Conservation (phyloP, 2,329 filamentous ascomycete genomes). For the Metarhizium robertsii region DNA sequence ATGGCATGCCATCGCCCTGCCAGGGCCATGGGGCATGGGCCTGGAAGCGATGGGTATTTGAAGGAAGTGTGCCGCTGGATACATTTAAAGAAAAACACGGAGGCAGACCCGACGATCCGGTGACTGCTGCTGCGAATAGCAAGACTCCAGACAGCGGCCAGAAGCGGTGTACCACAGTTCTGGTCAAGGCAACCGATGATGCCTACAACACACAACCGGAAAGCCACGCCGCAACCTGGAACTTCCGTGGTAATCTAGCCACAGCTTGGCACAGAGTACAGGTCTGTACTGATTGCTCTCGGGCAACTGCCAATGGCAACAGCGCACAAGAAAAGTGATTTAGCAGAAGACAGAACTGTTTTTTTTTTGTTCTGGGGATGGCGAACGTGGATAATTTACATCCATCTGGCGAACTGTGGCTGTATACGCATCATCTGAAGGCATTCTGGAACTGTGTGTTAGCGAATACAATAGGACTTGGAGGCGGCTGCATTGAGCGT, state of each 20-base stretch:
- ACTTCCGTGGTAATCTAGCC: constrained; percentile 54
- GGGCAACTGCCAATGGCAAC: background rate
- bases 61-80: constrained; percentile 31
- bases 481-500: too few relatives aligned
- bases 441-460: background rate
- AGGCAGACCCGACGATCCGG: background rate
- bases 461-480: background rate
- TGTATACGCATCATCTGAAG: background rate
- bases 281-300: constrained; percentile 24
- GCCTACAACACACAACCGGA: constrained; percentile 59
- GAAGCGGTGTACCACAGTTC: constrained; percentile 37
- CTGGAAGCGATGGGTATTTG: constrained; percentile 56
- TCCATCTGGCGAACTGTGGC: background rate
- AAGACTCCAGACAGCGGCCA: constrained; percentile 11
- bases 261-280: constrained; percentile 57
- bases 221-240: constrained; percentile 50
- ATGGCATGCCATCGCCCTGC: constrained; percentile 17
- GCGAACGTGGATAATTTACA: background rate
- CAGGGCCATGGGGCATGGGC: constrained; percentile 46
- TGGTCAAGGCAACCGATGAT: constrained; percentile 59
- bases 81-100: constrained; percentile 14
- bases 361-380: background rate
- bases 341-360: background rate
- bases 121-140: background rate
- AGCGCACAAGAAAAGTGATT: background rate